Conservation (phyloP, 257 asterid species). For the Cynanchum wilfordii region DNA sequence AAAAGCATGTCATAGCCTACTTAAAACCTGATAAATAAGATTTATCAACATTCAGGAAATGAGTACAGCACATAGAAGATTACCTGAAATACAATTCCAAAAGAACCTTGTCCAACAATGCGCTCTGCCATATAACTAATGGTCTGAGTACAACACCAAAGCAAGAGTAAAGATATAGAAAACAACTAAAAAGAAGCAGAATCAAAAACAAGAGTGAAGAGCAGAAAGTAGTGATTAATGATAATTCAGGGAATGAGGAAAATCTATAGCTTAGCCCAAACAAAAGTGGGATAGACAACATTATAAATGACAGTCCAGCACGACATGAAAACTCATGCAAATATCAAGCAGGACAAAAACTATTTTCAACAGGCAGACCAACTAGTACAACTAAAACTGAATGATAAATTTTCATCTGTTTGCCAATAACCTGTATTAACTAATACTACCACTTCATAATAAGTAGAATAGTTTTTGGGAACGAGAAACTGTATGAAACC, state of each 20-base stretch:
- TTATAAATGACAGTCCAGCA: not conserved
- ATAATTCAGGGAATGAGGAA: not conserved
- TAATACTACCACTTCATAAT: not conserved
- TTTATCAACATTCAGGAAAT: not conserved
- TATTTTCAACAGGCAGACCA: not conserved
- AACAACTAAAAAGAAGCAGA: not conserved
- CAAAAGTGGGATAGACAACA: not conserved
- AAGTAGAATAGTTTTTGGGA: not conserved
- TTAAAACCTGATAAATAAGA: no score
- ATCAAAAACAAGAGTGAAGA: not conserved
- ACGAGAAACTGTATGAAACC: not conserved
- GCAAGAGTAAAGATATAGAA: conserved; percentile 5
- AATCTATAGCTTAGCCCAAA: not conserved
- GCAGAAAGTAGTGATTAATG: not conserved
- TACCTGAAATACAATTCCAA: conserved; percentile 93
- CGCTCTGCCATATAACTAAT: conserved; percentile 95
- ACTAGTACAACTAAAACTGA: not conserved
- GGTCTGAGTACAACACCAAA: conserved; percentile 41
- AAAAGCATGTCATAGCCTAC: not conserved
- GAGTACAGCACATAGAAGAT: not conserved
- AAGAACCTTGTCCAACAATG: conserved; percentile 85
- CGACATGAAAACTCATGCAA: not conserved
- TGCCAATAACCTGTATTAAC: not conserved
- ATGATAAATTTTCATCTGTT: not conserved
- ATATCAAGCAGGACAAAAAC: not conserved